Evolutionary conservation across 129 eudicot species (phyloP), one percentile per base, ranked within the genome.

Genomic region (Saposhnikovia divaricata): DNA sequence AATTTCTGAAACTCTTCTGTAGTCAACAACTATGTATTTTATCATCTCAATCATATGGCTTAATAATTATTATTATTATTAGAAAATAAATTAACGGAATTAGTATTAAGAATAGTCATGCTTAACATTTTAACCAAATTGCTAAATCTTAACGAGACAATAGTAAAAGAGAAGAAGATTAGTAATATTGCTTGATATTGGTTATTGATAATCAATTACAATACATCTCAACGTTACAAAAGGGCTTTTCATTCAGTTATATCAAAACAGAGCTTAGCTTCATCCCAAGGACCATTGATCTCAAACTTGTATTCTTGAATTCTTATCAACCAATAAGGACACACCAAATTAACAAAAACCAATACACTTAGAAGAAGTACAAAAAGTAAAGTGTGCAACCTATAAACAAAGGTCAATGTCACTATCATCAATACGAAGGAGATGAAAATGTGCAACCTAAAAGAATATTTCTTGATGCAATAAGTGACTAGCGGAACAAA

Each of bases 241-340:
- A 44, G 77, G 37, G 5, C 28, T 46, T 51, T 81, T 91, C 87
- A 95, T 77, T 95, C 98, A 14, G 91, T 92, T 47, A 92, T 86
- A 59, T 92, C 83, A 79, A 95, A 92, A 85, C 97, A 92, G 79
- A 95, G 88, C 86, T 90, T 92, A 37, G 98, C 98, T 86, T 95
- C 98, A 81, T 92, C 97, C 97, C 97, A 90, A 21, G 98, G 98
- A 71, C 98, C 98, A 87, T 95, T 95, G 43, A 92, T 92, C 89
- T 95, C 97, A 80, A 95, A 92, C 85, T 94, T 95, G 85, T 92
- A 95, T 88, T 87, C 93, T 82, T 92, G 97, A 81, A 95, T 89
- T 46, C 91, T 89, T 51, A 92, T 91, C 79, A 95, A 86, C 97
- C 97, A 95, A 82, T 92, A 92, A 47, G 98, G 98, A 76, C 96